Evolutionary conservation across 495 filamentous ascomycete genomes (phyloP).

Genomic region (Podospora pseudopauciseta): DNA sequence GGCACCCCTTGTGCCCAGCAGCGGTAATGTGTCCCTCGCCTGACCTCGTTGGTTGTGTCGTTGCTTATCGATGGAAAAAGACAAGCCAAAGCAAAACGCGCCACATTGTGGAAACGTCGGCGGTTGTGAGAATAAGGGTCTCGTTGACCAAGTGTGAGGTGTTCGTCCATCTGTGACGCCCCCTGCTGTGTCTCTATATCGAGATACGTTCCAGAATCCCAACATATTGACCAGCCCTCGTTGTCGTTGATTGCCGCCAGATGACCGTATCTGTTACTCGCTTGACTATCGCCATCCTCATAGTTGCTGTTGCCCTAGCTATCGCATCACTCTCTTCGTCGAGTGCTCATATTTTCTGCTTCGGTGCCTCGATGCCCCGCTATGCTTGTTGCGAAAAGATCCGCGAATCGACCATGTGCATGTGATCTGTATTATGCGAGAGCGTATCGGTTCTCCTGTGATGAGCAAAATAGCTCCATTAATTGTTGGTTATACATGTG

Average conservation of each 20-base stretch:
- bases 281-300: background rate
- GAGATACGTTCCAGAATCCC: background rate
- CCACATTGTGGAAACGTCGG: background rate
- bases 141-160: background rate
- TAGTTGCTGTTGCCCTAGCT: background rate
- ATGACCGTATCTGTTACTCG: background rate
- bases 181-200: background rate
- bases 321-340: background rate
- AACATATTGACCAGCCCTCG: background rate
- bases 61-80: background rate
- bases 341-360: background rate
- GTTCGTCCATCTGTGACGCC: conserved; percentile 5
- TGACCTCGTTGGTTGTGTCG: background rate
- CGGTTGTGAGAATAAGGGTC: background rate
- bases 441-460: conserved; percentile 2
- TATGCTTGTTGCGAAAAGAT: background rate
- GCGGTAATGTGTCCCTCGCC: background rate
- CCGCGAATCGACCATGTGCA: conserved; percentile 17
- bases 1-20: background rate
- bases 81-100: background rate
- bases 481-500: background rate
- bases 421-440: background rate
- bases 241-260: background rate
- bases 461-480: background rate
- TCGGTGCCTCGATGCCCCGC: background rate